A percentile compares a stretch with the other conserved stretches of the same genome.
Evolutionary conservation across 305 asterid species (phyloP).

Genomic region (Caryopteris hybrid): DNA sequence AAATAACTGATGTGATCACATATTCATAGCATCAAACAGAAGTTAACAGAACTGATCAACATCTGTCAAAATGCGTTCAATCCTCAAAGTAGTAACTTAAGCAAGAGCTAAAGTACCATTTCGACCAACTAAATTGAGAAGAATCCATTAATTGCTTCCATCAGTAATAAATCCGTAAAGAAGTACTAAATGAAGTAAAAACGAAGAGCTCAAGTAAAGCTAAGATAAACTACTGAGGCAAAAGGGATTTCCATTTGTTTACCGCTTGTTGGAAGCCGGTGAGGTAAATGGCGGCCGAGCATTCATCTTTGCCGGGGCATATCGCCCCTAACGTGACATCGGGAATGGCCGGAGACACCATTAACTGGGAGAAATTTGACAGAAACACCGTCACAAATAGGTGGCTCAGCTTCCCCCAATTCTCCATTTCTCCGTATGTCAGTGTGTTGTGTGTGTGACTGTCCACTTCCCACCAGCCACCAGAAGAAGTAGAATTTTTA

Average conservation of each 20-base stretch:
- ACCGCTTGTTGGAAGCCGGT: slow-evolving; percentile 51
- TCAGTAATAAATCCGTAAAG: not conserved
- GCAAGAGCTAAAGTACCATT: not conserved
- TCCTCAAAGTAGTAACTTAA: not conserved
- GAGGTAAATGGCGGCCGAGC: slow-evolving; percentile 57
- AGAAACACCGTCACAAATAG: slow-evolving; percentile 42
- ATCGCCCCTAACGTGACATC: slow-evolving; percentile 50
- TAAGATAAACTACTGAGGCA: not conserved
- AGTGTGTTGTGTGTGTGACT: not conserved
- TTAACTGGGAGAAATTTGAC: slow-evolving; percentile 25
- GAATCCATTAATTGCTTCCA: not conserved
- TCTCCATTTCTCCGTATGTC: slow-evolving; percentile 3
- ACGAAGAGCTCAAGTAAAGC: not conserved
- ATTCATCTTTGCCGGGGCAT: slow-evolving; percentile 41
- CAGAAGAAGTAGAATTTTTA: too few relatives aligned
- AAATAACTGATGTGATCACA: not conserved
- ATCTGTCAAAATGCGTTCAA: not conserved
- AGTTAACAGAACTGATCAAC: not conserved
- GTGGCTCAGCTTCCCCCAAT: slow-evolving; percentile 31
- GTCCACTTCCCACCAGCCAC: too few relatives aligned
- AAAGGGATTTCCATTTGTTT: not conserved
- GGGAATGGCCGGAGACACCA: slow-evolving; percentile 39
- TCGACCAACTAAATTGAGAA: not conserved
- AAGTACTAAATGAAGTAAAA: not conserved
- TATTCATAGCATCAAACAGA: not conserved